These are phyloP conservation scores for Fraxinus quadrangulata DNA, from an alignment of 257 asterid species.

Conservation along the genomic window DNA sequence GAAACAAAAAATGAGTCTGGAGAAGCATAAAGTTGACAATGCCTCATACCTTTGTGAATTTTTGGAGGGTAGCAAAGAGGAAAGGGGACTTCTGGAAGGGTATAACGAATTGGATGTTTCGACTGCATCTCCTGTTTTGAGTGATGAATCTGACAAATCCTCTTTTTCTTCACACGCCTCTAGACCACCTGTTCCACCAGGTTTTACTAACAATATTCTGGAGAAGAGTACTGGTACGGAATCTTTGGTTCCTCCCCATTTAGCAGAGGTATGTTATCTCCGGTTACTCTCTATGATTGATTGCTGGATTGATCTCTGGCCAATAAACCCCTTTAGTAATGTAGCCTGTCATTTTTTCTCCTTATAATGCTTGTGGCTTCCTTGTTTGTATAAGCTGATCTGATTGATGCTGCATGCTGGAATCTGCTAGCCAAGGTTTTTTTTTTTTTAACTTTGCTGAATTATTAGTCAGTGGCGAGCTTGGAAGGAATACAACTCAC, in stretches of 20 bases:
- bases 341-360: not conserved
- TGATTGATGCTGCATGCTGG: too few relatives aligned
- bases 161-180: slow-evolving; percentile 55
- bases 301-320: not conserved
- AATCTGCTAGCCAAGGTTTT: too few relatives aligned
- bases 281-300: not conserved
- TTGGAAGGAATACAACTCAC: too few relatives aligned
- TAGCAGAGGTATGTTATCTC: slow-evolving; percentile 48
- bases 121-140: slow-evolving; percentile 30
- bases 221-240: slow-evolving; percentile 68
- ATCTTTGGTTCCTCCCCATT: slow-evolving; percentile 43
- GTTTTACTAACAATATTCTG: slow-evolving; percentile 52
- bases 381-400: too few relatives aligned
- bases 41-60: slow-evolving; percentile 39
- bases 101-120: slow-evolving; percentile 49
- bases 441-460: too few relatives aligned
- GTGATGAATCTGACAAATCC: slow-evolving; percentile 57
- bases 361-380: too few relatives aligned
- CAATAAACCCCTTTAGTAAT: not conserved
- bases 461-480: too few relatives aligned
- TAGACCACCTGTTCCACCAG: slow-evolving; percentile 89
- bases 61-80: slow-evolving; percentile 53
- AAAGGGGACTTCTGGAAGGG: slow-evolving; percentile 37
- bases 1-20: slow-evolving; percentile 60
- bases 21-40: slow-evolving; percentile 48